A percentile compares a stretch with the other conserved stretches of the same genome.
These are phyloP conservation scores for Cyberlindnera japonica DNA, from an alignment of 805 yeast genomes.

Conservation along the genomic window DNA sequence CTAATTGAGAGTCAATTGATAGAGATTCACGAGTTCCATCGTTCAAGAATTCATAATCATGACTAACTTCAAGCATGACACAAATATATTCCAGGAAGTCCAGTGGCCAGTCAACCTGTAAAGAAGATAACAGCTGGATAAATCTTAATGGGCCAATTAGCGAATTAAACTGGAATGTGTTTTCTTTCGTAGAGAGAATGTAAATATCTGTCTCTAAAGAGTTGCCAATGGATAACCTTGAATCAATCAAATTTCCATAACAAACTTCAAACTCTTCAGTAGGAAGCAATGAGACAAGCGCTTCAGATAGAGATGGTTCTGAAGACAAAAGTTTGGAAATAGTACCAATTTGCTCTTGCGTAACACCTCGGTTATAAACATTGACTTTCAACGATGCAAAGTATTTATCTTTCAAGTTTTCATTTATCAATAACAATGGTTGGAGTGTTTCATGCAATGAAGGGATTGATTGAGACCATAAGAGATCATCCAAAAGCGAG, in stretches of 20 bases:
- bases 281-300: slow-evolving; percentile 1
- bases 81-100: slow-evolving; percentile 28
- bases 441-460: slow-evolving; percentile 7
- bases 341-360: not conserved
- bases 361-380: slow-evolving; percentile 1
- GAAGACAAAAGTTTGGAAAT: slow-evolving; percentile 16
- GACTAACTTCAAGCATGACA: slow-evolving; percentile 33
- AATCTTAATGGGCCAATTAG: slow-evolving; percentile 23
- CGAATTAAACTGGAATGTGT: slow-evolving; percentile 11
- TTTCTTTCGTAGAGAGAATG: slow-evolving; percentile 17
- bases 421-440: slow-evolving; percentile 3
- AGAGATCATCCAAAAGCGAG: slow-evolving; percentile 8
- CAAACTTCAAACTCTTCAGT: slow-evolving; percentile 19
- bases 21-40: slow-evolving; percentile 3
- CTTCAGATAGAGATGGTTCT: slow-evolving; percentile 5
- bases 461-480: slow-evolving; percentile 11
- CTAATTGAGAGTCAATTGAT: not conserved
- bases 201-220: slow-evolving; percentile 42
- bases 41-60: slow-evolving; percentile 36
- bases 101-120: slow-evolving; percentile 11
- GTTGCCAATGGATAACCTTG: slow-evolving; percentile 43
- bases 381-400: slow-evolving; percentile 5
- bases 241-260: slow-evolving; percentile 32
- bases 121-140: slow-evolving; percentile 27
- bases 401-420: slow-evolving; percentile 10